Conservation (phyloP, 306 rosid genomes). For the Luffa aegyptiaca region DNA sequence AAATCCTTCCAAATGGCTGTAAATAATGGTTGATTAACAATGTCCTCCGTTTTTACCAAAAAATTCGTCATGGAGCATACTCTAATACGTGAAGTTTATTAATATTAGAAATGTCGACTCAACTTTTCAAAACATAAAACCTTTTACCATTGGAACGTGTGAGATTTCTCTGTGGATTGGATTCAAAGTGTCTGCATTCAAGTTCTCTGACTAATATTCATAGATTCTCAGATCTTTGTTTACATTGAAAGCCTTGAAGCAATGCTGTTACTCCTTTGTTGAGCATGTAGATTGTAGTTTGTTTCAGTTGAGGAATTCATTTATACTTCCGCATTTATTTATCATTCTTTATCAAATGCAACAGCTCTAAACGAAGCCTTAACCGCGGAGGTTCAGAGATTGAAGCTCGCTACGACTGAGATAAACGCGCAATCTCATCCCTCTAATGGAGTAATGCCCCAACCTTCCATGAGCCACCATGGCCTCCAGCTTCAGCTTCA, state of each 20-base stretch:
- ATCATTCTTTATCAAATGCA: constrained; percentile 15
- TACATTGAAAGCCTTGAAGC: neutral
- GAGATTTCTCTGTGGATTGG: too few relatives aligned
- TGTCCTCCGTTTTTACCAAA: too few relatives aligned
- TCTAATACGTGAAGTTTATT: neutral
- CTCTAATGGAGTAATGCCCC: constrained; percentile 17
- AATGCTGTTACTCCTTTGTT: neutral
- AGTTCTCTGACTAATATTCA: neutral
- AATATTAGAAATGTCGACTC: neutral
- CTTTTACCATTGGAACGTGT: too few relatives aligned
- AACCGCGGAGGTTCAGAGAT: constrained; percentile 85
- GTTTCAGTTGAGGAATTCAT: neutral
- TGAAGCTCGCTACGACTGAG: constrained; percentile 69
- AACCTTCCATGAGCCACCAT: constrained; percentile 41
- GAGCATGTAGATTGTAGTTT: neutral
- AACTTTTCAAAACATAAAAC: neutral
- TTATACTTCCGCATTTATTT: neutral
- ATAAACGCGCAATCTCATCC: constrained; percentile 46
- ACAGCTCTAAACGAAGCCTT: constrained; percentile 86
- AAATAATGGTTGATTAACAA: too few relatives aligned
- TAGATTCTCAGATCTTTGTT: neutral
- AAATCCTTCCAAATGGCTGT: too few relatives aligned
- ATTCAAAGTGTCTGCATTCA: neutral
- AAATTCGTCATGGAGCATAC: neutral
- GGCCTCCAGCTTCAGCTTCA: constrained; percentile 50